A percentile compares a stretch with the other conserved stretches of the same genome.
Evolutionary conservation across 768 basidiomycete species (phyloP).

Genomic region (Pisolithus marmoratus): DNA sequence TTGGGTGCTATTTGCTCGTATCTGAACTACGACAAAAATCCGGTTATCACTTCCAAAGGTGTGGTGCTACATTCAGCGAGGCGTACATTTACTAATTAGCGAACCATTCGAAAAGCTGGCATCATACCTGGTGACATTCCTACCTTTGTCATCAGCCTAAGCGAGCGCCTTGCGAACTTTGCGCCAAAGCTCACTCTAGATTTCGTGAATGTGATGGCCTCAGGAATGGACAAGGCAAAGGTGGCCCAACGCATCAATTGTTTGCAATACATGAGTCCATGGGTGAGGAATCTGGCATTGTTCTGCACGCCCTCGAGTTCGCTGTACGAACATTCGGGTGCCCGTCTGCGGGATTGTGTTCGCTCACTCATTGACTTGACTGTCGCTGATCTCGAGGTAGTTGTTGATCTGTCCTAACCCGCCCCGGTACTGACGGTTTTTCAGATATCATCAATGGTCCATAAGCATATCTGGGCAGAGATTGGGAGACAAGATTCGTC

Average conservation of each 20-base stretch:
- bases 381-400: slow-evolving; percentile 64
- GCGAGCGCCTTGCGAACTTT: slow-evolving; percentile 65
- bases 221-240: slow-evolving; percentile 47
- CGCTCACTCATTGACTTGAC: slow-evolving; percentile 76
- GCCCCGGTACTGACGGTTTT: slow-evolving; percentile 3
- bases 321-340: slow-evolving; percentile 68
- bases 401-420: slow-evolving; percentile 2
- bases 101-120: slow-evolving; percentile 40
- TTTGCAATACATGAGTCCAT: slow-evolving; percentile 80
- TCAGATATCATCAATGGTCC: slow-evolving; percentile 61
- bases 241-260: slow-evolving; percentile 60
- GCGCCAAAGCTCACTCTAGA: slow-evolving; percentile 84
- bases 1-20: slow-evolving; percentile 71
- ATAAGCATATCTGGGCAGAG: slow-evolving; percentile 74
- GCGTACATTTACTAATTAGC: not conserved
- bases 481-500: slow-evolving; percentile 62
- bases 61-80: slow-evolving; percentile 8
- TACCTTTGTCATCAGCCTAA: slow-evolving; percentile 58
- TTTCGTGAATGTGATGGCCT: slow-evolving; percentile 80
- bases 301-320: slow-evolving; percentile 65
- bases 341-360: slow-evolving; percentile 74
- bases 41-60: slow-evolving; percentile 70
- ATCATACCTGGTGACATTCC: slow-evolving; percentile 64
- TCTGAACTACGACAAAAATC: slow-evolving; percentile 70
- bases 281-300: slow-evolving; percentile 74